Base-by-base conservation (phyloP, 768 basidiomycete genomes). In the Calocybe indica region DNA sequence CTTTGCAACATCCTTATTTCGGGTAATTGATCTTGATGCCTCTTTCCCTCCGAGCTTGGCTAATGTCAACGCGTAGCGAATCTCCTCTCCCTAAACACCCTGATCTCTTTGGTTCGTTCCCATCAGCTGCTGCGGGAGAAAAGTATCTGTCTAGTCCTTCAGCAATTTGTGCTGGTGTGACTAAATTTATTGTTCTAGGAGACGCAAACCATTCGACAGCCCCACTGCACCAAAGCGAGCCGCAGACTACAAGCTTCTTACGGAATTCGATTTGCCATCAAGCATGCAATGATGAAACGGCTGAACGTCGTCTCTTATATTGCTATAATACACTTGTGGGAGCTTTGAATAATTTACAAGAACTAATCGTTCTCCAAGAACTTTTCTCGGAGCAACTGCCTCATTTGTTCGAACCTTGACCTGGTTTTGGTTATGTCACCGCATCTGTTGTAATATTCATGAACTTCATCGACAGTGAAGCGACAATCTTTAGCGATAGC, bases 21-120 rank as follows among this genome's bases (percentile, higher is more conserved):
- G 80, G 71, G 94, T 94, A 38, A 37, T 82, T 58, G 14, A 33
- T 22, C 37, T 82, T 58, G 14, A 33, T 22, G 13, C 34, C 30
- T 31, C 11, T 3, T 31, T 10, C 7, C 33, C 7, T 13, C 1
- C 6, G 9, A 13, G 9, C 29, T 22, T 28, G 6, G 44, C 12
- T 35, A 34, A 43, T 29, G 50, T 30, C 46, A 41, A 49, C 39
- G 14, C 33, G 5, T 52, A 96, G 92, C 5, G 96, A 98, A 67
- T 86, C 92, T 0, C 96, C 96, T 0, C 68, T 90, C 34, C 96
- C 96, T 0, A 98, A 99, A 61, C 94, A 98, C 62, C 90, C 92
- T 11, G 92, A 95, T 59, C 70, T 98, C 49, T 98, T 99, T 67
- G 80, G 88, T 1, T 94, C 92, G 2, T 99, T 98, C 65, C 96